phyloP scores from a whole-genome alignment of 306 rosid species.

The Alnus glutinosa region DNA sequence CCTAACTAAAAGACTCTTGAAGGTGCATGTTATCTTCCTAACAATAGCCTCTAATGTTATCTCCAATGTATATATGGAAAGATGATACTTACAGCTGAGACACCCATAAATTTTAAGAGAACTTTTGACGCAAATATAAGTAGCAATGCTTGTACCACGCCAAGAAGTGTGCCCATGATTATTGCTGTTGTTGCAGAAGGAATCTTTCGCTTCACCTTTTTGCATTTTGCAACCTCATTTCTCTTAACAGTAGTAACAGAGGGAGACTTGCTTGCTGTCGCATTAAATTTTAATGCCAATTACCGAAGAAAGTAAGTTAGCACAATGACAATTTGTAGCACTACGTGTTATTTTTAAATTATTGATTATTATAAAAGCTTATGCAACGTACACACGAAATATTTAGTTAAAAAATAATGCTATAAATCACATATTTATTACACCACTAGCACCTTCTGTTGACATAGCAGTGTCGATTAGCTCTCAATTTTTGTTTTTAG shows the following conservation, averaged over 20 bases:
- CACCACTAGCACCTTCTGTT: too few species aligned
- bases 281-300: conserved; percentile 36
- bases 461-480: too few species aligned
- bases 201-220: conserved; percentile 50
- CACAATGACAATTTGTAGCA: neutral
- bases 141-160: conserved; percentile 70
- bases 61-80: neutral
- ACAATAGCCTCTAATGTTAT: too few species aligned
- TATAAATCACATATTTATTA: too few species aligned
- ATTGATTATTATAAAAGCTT: too few species aligned
- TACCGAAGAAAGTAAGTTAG: neutral
- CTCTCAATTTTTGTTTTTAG: too few species aligned
- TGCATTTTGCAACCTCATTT: conserved; percentile 25
- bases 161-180: conserved; percentile 75
- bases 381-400: too few species aligned
- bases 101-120: conserved; percentile 79
- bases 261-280: conserved; percentile 28
- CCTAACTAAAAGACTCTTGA: too few species aligned
- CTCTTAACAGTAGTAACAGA: neutral
- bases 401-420: too few species aligned
- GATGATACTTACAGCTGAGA: conserved; percentile 60
- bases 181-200: conserved; percentile 96
- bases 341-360: neutral
- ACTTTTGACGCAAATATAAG: conserved; percentile 69
- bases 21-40: too few species aligned